A percentile compares a stretch with the other conserved stretches of the same genome.
Conservation (phyloP, 306 rosid genomes). For the Dalbergia cultrata region DNA sequence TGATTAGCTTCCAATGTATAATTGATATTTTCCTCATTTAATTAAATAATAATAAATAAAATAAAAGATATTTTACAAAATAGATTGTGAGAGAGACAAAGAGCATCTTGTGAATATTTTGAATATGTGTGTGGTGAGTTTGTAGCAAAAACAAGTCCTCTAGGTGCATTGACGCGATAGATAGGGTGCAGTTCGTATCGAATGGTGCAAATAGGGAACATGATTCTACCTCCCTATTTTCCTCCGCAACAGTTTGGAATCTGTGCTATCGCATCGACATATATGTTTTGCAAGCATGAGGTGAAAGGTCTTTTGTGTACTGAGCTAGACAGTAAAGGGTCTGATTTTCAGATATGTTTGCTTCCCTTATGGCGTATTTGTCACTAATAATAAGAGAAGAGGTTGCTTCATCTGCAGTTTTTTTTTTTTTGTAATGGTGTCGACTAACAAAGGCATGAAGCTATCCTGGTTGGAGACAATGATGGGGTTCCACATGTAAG, state of each 20-base stretch:
- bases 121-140: background rate
- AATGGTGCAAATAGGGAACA: background rate
- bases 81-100: background rate
- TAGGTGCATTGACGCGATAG: background rate
- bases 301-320: constrained; percentile 8
- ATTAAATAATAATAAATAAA: too few relatives aligned
- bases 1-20: too few relatives aligned
- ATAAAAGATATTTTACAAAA: too few relatives aligned
- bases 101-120: background rate
- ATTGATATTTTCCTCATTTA: too few relatives aligned
- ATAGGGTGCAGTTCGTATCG: background rate
- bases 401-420: background rate
- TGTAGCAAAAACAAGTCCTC: background rate
- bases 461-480: background rate
- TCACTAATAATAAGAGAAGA: background rate
- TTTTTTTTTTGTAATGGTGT: too few relatives aligned
- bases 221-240: background rate
- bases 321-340: background rate
- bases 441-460: too few relatives aligned
- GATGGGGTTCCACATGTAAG: background rate
- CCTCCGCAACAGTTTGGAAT: background rate
- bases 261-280: background rate
- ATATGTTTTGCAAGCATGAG: background rate
- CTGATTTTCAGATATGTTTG: background rate
- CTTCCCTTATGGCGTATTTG: background rate